These are phyloP conservation scores for Paramecium tetraurelia DNA, from an alignment of 73 alveolate species.

Conservation along the genomic window DNA sequence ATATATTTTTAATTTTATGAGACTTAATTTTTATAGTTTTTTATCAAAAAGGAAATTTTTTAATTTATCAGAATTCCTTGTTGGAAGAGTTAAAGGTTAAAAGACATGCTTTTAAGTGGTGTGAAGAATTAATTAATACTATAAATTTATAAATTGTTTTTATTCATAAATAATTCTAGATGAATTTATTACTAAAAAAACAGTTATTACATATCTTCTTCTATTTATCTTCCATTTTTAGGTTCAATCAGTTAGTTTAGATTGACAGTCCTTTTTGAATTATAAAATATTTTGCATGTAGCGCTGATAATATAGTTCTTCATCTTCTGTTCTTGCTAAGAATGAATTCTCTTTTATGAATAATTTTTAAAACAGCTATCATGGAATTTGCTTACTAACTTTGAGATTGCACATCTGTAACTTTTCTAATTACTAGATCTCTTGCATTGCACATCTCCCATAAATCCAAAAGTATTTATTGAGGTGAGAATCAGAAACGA, in stretches of 20 bases:
- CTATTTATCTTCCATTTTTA: conserved; percentile 1
- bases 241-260: conserved; percentile 9
- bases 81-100: too few species aligned
- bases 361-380: conserved; percentile 23
- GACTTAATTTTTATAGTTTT: too few species aligned
- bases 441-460: conserved; percentile 38
- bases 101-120: too few species aligned
- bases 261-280: conserved; percentile 44
- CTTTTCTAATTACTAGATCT: conserved; percentile 16
- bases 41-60: too few species aligned
- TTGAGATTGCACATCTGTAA: conserved; percentile 49
- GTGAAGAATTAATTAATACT: too few species aligned
- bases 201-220: conserved; percentile 9
- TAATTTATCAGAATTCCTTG: too few species aligned
- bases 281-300: conserved; percentile 25
- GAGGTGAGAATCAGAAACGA: not conserved
- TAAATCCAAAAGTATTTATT: conserved; percentile 23
- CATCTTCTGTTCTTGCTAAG: not conserved
- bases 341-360: conserved; percentile 12
- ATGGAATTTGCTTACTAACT: conserved; percentile 12
- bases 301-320: conserved; percentile 3
- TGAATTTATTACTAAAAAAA: conserved; percentile 16
- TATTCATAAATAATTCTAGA: too few species aligned
- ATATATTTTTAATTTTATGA: too few species aligned
- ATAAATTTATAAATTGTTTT: too few species aligned